phyloP scores from a whole-genome alignment of 176 grass and related monocot species.

The Urochloa ruziziensis region DNA sequence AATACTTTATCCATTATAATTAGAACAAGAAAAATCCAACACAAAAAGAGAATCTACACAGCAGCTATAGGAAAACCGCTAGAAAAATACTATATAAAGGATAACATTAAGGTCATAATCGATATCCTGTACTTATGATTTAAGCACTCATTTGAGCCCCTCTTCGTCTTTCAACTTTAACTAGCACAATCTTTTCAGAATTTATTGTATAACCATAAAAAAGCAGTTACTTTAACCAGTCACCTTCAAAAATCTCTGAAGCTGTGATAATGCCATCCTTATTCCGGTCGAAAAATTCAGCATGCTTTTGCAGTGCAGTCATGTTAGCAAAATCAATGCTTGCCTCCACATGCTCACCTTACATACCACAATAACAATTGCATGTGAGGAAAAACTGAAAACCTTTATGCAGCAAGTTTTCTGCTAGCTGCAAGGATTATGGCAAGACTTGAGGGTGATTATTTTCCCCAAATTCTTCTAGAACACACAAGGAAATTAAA shows the following conservation, averaged over 20 bases:
- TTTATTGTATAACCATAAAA: not conserved
- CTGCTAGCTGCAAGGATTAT: not conserved
- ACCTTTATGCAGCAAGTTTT: not conserved
- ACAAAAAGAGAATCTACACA: not conserved
- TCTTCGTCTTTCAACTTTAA: not conserved
- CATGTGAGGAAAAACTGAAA: not conserved
- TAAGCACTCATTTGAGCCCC: not conserved
- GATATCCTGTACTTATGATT: not conserved
- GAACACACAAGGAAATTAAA: not conserved
- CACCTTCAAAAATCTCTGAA: slow-evolving; percentile 60
- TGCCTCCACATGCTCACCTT: not conserved
- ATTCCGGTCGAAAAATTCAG: slow-evolving; percentile 58
- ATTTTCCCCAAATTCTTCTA: not conserved
- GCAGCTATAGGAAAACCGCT: not conserved
- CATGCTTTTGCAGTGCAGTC: slow-evolving; percentile 68
- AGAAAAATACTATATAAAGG: not conserved
- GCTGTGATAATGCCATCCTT: slow-evolving; percentile 63
- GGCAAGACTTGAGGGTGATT: not conserved
- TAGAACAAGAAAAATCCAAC: not conserved
- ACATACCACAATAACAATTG: not conserved
- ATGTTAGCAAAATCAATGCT: slow-evolving; percentile 25
- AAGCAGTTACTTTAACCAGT: not conserved
- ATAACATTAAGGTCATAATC: not conserved
- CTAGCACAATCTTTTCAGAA: not conserved
- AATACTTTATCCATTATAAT: not conserved